A percentile compares a stretch with the other conserved stretches of the same genome.
These are phyloP conservation scores for Candida odintsovae DNA, from an alignment of 805 yeast genomes.

Conservation along the genomic window DNA sequence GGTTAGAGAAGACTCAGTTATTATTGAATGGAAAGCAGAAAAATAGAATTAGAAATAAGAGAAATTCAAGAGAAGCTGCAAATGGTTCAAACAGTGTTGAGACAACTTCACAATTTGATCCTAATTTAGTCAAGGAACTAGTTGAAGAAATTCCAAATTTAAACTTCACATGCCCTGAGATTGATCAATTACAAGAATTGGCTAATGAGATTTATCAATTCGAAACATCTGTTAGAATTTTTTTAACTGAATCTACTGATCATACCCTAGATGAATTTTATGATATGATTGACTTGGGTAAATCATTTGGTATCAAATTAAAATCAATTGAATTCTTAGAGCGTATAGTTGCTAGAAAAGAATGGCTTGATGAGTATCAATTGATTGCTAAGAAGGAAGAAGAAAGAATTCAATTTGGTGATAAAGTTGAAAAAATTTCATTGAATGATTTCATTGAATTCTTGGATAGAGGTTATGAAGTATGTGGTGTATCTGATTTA, in stretches of 20 bases:
- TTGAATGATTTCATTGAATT: conserved; percentile 19
- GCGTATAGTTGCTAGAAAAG: conserved; percentile 29
- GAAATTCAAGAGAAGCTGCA: conserved; percentile 1
- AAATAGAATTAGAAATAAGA: conserved; percentile 32
- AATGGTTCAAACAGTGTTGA: conserved; percentile 4
- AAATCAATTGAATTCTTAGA: conserved; percentile 40
- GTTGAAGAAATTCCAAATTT: conserved; percentile 42
- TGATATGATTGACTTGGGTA: conserved; percentile 52
- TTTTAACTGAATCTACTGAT: conserved; percentile 25
- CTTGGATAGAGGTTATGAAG: conserved; percentile 21
- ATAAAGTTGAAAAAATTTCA: neutral
- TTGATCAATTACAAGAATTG: conserved; percentile 51
- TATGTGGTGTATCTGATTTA: conserved; percentile 21
- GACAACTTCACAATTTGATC: conserved; percentile 10
- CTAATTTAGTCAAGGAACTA: conserved; percentile 22
- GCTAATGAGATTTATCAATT: conserved; percentile 46
- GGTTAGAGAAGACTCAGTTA: conserved; percentile 51
- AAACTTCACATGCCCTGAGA: conserved; percentile 50
- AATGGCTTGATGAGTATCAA: conserved; percentile 32
- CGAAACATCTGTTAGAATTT: conserved; percentile 38
- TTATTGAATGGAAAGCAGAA: conserved; percentile 35
- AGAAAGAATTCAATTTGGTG: neutral
- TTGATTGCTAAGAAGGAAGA: conserved; percentile 14
- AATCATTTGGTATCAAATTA: conserved; percentile 51
- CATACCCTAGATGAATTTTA: conserved; percentile 39